These are phyloP conservation scores for Ophiostoma tasmaniense DNA, from an alignment of 2,329 filamentous ascomycete species.

Conservation along the genomic window DNA sequence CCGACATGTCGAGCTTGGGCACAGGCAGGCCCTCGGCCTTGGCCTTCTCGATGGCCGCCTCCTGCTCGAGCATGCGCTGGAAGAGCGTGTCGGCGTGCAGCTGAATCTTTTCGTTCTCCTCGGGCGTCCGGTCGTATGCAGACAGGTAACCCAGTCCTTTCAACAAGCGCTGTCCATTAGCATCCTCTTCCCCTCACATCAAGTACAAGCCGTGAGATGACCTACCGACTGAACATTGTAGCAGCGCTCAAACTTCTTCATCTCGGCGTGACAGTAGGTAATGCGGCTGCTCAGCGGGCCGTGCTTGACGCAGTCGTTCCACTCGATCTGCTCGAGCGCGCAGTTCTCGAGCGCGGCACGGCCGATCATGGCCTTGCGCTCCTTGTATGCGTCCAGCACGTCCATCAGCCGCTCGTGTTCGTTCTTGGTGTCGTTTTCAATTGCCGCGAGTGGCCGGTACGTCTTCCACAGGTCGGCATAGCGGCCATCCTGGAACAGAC, in stretches of 20 bases:
- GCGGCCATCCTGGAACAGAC: conserved; percentile 51
- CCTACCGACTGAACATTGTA: conserved; percentile 77
- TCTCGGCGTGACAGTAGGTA: conserved; percentile 74
- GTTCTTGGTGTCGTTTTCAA: conserved; percentile 61
- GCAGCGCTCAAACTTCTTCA: conserved; percentile 72
- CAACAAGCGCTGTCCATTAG: conserved; percentile 59
- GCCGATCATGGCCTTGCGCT: conserved; percentile 68
- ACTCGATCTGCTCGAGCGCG: conserved; percentile 72
- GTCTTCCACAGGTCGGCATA: conserved; percentile 87
- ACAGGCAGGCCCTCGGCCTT: conserved; percentile 50
- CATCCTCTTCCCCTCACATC: too few relatives aligned
- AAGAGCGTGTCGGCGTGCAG: conserved; percentile 92
- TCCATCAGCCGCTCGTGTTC: conserved; percentile 74
- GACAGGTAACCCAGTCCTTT: conserved; percentile 83
- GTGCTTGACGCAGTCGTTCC: conserved; percentile 71
- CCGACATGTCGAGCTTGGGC: conserved; percentile 30
- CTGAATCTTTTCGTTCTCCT: conserved; percentile 80
- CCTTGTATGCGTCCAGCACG: conserved; percentile 76
- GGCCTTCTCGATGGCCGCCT: conserved; percentile 62
- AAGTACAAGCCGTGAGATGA: background rate
- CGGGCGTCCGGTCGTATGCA: conserved; percentile 52
- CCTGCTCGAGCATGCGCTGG: conserved; percentile 76
- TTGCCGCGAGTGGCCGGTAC: conserved; percentile 63
- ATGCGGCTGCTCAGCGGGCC: conserved; percentile 60
- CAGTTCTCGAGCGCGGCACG: conserved; percentile 88